Base-by-base conservation (phyloP, 495 filamentous ascomycete species). In the Tuber indicum region DNA sequence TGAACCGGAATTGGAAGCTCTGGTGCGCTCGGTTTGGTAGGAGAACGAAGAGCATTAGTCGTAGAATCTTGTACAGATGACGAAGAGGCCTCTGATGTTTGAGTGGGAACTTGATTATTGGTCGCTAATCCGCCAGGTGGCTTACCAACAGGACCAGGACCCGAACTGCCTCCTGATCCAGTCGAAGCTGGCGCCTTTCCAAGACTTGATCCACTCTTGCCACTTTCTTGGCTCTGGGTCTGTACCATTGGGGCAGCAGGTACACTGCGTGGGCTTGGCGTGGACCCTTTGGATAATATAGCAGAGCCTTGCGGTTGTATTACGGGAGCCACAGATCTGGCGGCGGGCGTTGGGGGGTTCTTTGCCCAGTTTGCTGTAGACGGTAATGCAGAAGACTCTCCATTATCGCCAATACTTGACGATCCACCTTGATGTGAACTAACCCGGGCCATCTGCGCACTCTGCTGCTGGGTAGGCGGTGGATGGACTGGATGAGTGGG, bases 321-420 rank as follows among this genome's bases (percentile, higher is more conserved):
- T 9, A 82, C 79, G 72, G 79, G 82, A 69, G 81, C 72, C n/a
- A 73, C 82, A n/a, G 82, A 52, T 39, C 79, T 84, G 43, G 71
- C 71, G 75, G 82, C 82, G 23, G 82, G 89, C 26, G 87, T 85
- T 47, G 92, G 89, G 7, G 89, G 87, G 76, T 92, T 91, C 79
- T 92, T 93, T 71, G 94, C 96, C 96, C 96, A 99, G 82, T 91
- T 97, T 7, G 95, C 96, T 9, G 94, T 93, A 10, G 95, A 92
- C 0, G 96, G 96, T 21, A 99, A 87, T 16, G 94, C 96, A 62
- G 96, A 92, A 1, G 91, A 91, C 83, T 97, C 94, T 52, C 87
- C 88, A 79, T 86, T 87, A 52, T 87, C 84, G 21, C 85, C 77
- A 7, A 73, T 75, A 72, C 76, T 76, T 45, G 77, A 75, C 16